Conservation (phyloP, 192 early-diverging fungal species). For the Gonapodya prolifera region DNA sequence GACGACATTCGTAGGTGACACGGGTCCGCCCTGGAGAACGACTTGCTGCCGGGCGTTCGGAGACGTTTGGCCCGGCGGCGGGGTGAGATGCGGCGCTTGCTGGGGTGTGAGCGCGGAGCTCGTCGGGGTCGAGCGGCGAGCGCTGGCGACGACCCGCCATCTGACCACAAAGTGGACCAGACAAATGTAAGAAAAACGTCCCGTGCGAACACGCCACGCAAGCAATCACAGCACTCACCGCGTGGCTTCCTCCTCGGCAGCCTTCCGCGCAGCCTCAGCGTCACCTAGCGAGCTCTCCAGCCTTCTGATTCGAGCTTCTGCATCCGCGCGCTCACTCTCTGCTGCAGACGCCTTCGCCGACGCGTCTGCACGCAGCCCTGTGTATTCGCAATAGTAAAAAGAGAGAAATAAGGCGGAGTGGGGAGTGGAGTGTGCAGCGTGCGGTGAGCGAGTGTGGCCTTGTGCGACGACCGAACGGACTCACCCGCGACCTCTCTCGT, state of each 20-base stretch:
- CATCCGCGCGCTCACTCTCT: too few relatives aligned
- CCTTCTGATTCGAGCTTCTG: not conserved
- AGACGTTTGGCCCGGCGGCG: not conserved
- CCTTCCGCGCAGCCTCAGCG: not conserved
- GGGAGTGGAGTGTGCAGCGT: too few relatives aligned
- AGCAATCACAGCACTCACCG: not conserved
- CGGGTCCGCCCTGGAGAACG: not conserved
- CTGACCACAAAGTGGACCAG: not conserved
- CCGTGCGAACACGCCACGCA: not conserved
- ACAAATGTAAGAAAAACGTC: not conserved
- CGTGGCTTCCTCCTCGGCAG: not conserved
- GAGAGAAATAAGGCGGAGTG: too few relatives aligned
- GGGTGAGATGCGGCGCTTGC: not conserved
- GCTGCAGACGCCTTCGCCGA: too few relatives aligned
- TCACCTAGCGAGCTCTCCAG: not conserved
- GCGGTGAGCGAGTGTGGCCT: too few relatives aligned
- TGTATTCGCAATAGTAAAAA: too few relatives aligned
- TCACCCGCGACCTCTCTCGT: not conserved
- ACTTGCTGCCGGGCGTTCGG: not conserved
- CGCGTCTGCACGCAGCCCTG: too few relatives aligned
- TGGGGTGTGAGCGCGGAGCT: not conserved
- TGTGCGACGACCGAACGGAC: too few relatives aligned
- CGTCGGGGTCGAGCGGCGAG: not conserved
- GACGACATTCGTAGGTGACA: not conserved
- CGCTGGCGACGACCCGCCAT: not conserved